A percentile compares a stretch with the other conserved stretches of the same genome.
phyloP scores from a whole-genome alignment of 306 rosid species.

The Corylus americana region DNA sequence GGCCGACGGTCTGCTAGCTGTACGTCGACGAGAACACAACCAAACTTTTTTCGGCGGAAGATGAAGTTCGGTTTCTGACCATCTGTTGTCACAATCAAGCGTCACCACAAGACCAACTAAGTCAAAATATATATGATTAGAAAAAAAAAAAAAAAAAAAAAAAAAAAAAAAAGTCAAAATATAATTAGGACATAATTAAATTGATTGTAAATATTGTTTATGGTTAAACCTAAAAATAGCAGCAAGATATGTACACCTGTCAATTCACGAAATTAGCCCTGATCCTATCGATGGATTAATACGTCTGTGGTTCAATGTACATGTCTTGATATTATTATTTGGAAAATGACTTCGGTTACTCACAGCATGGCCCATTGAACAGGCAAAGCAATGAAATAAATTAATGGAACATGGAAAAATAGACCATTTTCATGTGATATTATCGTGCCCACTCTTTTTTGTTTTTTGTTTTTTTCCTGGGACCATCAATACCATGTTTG shows the following conservation, averaged over 20 bases:
- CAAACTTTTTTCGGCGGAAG: conserved; percentile 24
- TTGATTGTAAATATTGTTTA: neutral
- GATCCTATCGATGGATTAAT: neutral
- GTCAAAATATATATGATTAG: too few species aligned
- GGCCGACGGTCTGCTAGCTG: neutral
- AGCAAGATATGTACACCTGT: conserved; percentile 1
- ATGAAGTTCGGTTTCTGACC: conserved; percentile 7
- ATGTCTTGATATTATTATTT: neutral
- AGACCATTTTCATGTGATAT: neutral
- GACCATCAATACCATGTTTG: too few species aligned
- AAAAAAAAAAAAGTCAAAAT: neutral
- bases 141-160: too few species aligned
- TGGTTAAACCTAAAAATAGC: neutral
- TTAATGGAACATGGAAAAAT: neutral
- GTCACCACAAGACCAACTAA: neutral
- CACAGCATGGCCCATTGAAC: neutral
- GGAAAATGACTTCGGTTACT: conserved; percentile 17
- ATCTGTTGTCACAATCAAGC: conserved; percentile 13
- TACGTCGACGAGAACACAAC: neutral
- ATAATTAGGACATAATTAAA: conserved; percentile 3
- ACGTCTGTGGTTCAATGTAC: neutral
- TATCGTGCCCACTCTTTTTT: neutral
- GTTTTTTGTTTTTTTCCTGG: too few species aligned
- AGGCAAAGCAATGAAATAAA: neutral
- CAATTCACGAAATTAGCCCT: neutral